A percentile compares a stretch with the other conserved stretches of the same genome.
Evolutionary conservation across 1,139 yeast genomes (phyloP).

Genomic region (Geotrichum histeridarum): DNA sequence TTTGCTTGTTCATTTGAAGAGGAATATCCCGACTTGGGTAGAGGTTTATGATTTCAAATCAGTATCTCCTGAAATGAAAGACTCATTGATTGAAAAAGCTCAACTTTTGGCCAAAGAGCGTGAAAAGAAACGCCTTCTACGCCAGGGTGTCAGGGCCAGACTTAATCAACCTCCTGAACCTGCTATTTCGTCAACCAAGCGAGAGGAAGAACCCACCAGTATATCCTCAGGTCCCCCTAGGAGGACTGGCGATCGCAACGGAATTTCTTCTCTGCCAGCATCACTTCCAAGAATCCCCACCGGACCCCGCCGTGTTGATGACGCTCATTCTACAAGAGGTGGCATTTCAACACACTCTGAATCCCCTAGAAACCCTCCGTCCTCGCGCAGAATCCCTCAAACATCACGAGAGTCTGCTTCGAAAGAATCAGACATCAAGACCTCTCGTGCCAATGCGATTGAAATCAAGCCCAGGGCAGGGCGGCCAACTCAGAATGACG

Average conservation of each 20-base stretch:
- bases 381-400: constrained; percentile 1
- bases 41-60: constrained; percentile 36
- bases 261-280: constrained; percentile 19
- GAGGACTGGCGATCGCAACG: constrained; percentile 1
- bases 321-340: constrained; percentile 7
- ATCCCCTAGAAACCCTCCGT: background rate
- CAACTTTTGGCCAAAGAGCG: constrained; percentile 21
- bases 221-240: background rate
- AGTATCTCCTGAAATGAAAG: constrained; percentile 25
- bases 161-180: background rate
- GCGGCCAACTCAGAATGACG: constrained; percentile 6
- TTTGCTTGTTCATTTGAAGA: constrained; percentile 62
- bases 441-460: constrained; percentile 19
- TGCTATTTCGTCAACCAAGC: constrained; percentile 4
- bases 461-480: constrained; percentile 17
- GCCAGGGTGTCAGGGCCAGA: constrained; percentile 1
- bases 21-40: constrained; percentile 54
- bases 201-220: background rate
- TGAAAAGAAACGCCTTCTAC: constrained; percentile 12
- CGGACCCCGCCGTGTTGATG: constrained; percentile 21
- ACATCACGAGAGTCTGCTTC: background rate
- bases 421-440: constrained; percentile 4
- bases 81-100: constrained; percentile 23
- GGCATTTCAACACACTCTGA: constrained; percentile 5
- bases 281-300: constrained; percentile 27